phyloP scores from a whole-genome alignment of 129 eudicot species.

The Chrysanthemum makinoi region DNA sequence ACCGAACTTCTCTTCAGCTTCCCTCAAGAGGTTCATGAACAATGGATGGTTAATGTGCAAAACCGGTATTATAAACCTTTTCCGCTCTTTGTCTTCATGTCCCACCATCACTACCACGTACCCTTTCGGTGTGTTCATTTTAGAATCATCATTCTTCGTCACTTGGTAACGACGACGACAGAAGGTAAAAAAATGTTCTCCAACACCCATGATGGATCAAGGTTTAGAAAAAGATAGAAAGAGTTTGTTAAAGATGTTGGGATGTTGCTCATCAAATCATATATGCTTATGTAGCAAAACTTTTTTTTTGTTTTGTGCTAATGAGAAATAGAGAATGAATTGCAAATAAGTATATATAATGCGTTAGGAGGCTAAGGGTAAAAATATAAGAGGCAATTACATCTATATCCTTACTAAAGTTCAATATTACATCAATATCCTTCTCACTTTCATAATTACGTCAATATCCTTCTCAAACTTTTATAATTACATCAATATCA shows the following conservation, averaged over 20 bases:
- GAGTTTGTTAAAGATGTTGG: constrained; percentile 58
- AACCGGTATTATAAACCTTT: constrained; percentile 75
- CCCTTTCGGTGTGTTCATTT: constrained; percentile 67
- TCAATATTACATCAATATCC: no score
- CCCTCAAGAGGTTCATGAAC: constrained; percentile 70
- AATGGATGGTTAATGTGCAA: constrained; percentile 79
- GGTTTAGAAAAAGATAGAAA: constrained; percentile 32
- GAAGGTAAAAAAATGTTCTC: constrained; percentile 44
- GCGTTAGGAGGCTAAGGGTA: no score
- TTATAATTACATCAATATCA: no score
- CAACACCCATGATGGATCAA: constrained; percentile 49
- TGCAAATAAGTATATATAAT: no score
- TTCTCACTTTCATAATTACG: no score
- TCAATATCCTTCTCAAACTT: no score
- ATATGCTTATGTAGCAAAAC: not conserved
- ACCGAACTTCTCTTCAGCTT: constrained; percentile 86
- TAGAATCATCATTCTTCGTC: constrained; percentile 22
- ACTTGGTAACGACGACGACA: constrained; percentile 44
- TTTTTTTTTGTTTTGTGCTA: not conserved
- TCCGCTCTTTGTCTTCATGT: constrained; percentile 67
- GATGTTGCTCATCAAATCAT: constrained; percentile 58
- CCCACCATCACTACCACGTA: constrained; percentile 71
- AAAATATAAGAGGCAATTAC: no score
- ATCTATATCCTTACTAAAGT: no score
- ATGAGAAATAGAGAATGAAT: no score